phyloP scores from a whole-genome alignment of 2,329 filamentous ascomycete species.

The Allantophomopsis lycopodina region DNA sequence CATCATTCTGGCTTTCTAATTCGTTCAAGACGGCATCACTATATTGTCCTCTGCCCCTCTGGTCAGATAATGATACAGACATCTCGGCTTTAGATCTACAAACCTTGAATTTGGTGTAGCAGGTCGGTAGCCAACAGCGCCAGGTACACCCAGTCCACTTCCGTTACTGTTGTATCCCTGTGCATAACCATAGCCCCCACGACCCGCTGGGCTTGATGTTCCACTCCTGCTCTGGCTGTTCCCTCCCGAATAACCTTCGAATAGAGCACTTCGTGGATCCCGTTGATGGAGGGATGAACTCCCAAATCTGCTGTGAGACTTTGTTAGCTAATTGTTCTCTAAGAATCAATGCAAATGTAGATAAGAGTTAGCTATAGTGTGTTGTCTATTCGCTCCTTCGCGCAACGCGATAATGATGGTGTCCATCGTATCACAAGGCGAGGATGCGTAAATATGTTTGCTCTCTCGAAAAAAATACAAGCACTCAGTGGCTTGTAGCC shows the following conservation, averaged over 20 bases:
- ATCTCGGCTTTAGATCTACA: slow-evolving; percentile 9
- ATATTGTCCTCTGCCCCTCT: slow-evolving; percentile 61
- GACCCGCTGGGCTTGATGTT: slow-evolving; percentile 13
- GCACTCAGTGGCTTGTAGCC: too few species aligned
- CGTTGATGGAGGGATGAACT: slow-evolving; percentile 59
- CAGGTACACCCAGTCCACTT: slow-evolving; percentile 3
- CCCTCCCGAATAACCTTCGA: slow-evolving; percentile 56
- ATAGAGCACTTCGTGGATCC: slow-evolving; percentile 58
- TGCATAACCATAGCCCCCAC: slow-evolving; percentile 37
- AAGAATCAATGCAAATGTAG: neutral
- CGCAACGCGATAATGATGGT: neutral
- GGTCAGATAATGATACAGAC: neutral
- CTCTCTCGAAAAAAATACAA: neutral
- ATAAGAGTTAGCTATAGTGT: too few species aligned
- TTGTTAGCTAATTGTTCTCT: slow-evolving; percentile 2
- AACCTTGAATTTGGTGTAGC: slow-evolving; percentile 62
- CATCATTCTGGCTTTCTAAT: slow-evolving; percentile 90
- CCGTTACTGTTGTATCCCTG: slow-evolving; percentile 22
- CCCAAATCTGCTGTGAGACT: slow-evolving; percentile 38
- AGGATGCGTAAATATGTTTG: neutral
- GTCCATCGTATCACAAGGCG: neutral
- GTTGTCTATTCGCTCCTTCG: too few species aligned
- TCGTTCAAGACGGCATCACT: slow-evolving; percentile 84
- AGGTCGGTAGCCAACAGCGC: slow-evolving; percentile 34
- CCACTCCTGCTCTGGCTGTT: slow-evolving; percentile 8